Percentiles rank a stretch among this genome's conserved stretches.
These are phyloP conservation scores for Aspergillus flavus DNA, from an alignment of 2,329 filamentous ascomycete genomes.

Conservation along the genomic window DNA sequence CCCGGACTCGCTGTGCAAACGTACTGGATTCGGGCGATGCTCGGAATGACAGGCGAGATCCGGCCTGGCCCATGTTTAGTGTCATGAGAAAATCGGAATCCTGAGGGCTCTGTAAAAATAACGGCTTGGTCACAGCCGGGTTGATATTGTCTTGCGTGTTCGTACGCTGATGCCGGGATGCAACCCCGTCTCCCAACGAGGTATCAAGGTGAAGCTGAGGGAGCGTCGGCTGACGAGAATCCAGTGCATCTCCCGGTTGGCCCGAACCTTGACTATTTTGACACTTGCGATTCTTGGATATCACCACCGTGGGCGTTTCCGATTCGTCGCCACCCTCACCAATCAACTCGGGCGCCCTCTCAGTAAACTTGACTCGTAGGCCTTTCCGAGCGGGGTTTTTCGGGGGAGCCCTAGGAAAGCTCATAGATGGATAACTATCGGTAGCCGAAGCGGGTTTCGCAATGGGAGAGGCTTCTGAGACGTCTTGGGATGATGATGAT, in stretches of 20 bases:
- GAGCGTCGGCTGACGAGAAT: constrained; percentile 18
- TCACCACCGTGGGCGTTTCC: constrained; percentile 69
- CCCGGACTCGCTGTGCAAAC: constrained; percentile 51
- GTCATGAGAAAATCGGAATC: constrained; percentile 42
- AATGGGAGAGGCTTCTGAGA: constrained; percentile 22
- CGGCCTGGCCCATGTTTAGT: constrained; percentile 29
- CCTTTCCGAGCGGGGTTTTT: constrained; percentile 62
- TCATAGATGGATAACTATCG: constrained; percentile 26
- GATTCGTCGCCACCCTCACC: constrained; percentile 91
- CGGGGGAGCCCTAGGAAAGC: constrained; percentile 26
- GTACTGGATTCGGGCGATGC: constrained; percentile 45
- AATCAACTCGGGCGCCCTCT: constrained; percentile 76
- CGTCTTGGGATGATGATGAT: constrained; percentile 31
- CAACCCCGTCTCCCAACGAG: constrained; percentile 27
- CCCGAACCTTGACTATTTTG: constrained; percentile 23
- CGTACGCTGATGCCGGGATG: constrained; percentile 14
- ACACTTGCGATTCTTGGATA: constrained; percentile 56
- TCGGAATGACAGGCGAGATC: constrained; percentile 44
- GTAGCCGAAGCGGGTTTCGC: constrained; percentile 21
- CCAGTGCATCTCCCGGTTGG: constrained; percentile 23
- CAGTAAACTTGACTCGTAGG: constrained; percentile 72
- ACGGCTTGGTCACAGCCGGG: constrained; percentile 27
- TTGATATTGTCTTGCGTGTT: constrained; percentile 19
- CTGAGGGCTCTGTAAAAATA: constrained; percentile 37
- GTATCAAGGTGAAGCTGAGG: constrained; percentile 39